These are phyloP conservation scores for Scedosporium aurantiacum DNA, from an alignment of 2,329 filamentous ascomycete genomes.

Conservation along the genomic window DNA sequence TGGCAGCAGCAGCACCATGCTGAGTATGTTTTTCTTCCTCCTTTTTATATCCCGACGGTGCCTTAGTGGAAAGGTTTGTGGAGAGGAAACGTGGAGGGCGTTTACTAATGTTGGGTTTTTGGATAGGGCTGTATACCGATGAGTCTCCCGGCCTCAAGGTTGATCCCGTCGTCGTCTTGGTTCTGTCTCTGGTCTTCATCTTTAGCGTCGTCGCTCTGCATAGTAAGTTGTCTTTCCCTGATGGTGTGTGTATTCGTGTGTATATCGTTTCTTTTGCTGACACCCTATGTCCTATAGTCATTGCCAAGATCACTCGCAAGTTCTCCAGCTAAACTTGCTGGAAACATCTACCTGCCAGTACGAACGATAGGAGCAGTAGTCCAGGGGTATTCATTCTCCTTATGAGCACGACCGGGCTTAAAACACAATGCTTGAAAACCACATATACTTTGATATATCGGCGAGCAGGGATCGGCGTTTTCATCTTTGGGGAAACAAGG, in stretches of 20 bases:
- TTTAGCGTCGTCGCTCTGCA: slow-evolving; percentile 97
- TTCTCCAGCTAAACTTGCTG: slow-evolving; percentile 51
- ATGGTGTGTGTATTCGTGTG: background rate
- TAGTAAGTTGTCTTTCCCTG: slow-evolving; percentile 49
- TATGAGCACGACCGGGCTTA: background rate
- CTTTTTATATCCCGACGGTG: background rate
- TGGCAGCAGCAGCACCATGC: slow-evolving; percentile 95
- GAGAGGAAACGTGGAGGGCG: background rate
- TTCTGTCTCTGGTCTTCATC: slow-evolving; percentile 94
- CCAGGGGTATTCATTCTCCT: too few species aligned
- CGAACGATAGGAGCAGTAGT: background rate
- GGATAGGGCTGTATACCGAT: slow-evolving; percentile 82
- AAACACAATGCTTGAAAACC: background rate
- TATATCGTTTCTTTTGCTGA: slow-evolving; percentile 9
- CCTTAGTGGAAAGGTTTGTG: background rate
- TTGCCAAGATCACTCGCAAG: slow-evolving; percentile 87
- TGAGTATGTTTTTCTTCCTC: slow-evolving; percentile 56
- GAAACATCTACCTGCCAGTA: background rate
- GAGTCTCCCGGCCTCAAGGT: slow-evolving; percentile 96
- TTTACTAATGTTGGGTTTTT: slow-evolving; percentile 15
- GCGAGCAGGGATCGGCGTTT: background rate
- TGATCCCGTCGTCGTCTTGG: slow-evolving; percentile 92
- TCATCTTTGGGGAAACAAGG: background rate
- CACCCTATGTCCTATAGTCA: slow-evolving; percentile 48
- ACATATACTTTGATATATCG: background rate